Conservation (phyloP, 352 stramenopile genomes). For the Saprolegnia diclina region DNA sequence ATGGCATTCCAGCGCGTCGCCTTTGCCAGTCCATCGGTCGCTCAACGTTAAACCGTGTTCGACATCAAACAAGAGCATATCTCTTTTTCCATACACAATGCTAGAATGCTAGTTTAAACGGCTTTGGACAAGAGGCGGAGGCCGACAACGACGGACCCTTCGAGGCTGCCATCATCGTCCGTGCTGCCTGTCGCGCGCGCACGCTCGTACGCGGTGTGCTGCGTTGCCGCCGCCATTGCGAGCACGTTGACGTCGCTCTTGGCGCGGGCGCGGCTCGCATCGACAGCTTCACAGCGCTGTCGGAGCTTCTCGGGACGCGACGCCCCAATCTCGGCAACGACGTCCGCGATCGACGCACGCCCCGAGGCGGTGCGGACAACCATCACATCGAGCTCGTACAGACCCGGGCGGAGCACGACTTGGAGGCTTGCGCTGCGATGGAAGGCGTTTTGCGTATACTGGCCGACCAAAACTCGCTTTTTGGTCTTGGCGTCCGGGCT, state of each 20-base stretch:
- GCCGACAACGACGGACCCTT: too few species aligned
- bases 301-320: conserved; percentile 37
- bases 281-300: conserved; percentile 34
- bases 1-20: too few species aligned
- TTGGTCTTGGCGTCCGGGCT: conserved; percentile 28
- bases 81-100: too few species aligned
- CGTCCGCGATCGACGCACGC: conserved; percentile 26
- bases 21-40: too few species aligned
- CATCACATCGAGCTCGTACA: conserved; percentile 34
- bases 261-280: conserved; percentile 33
- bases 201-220: conserved; percentile 12
- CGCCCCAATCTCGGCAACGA: conserved; percentile 30
- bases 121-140: too few species aligned
- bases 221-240: not conserved
- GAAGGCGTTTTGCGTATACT: conserved; percentile 31
- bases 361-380: conserved; percentile 30
- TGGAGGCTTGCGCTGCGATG: conserved; percentile 39
- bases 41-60: too few species aligned
- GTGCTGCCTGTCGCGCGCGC: not conserved
- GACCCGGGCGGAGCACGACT: conserved; percentile 28
- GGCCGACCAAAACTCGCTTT: conserved; percentile 31
- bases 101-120: too few species aligned
- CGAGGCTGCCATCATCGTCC: too few species aligned
- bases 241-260: conserved; percentile 2
- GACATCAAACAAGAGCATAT: too few species aligned